A percentile compares a stretch with the other conserved stretches of the same genome.
These are phyloP conservation scores for Macrolepiota albuminosa DNA, from an alignment of 768 basidiomycete genomes.

Conservation along the genomic window DNA sequence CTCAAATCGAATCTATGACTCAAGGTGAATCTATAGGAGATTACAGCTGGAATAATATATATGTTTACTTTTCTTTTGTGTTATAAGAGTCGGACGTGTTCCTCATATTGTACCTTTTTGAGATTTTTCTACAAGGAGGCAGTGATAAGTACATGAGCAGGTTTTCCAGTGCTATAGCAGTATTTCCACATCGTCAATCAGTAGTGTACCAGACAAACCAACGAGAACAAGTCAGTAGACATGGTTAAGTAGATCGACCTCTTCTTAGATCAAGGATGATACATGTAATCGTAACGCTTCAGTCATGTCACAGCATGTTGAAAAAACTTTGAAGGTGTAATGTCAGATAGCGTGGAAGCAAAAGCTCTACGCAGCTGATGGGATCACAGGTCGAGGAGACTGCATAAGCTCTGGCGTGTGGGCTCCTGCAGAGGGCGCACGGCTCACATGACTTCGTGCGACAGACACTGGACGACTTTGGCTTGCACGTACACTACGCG, in stretches of 20 bases:
- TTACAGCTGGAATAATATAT: neutral
- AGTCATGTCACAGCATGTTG: neutral
- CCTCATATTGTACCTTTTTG: neutral
- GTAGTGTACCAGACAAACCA: neutral
- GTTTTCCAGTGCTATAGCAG: neutral
- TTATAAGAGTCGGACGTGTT: neutral
- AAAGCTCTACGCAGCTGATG: neutral
- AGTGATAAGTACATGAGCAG: neutral
- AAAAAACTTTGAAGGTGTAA: neutral
- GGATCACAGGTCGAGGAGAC: neutral
- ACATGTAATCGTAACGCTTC: neutral
- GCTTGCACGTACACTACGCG: neutral
- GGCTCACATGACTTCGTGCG: neutral
- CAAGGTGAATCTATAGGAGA: neutral
- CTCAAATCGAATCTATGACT: conserved; percentile 30
- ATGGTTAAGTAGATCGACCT: neutral
- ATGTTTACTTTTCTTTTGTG: neutral
- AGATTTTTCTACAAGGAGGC: too few relatives aligned
- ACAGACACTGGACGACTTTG: neutral
- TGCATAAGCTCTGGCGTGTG: neutral
- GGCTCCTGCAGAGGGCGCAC: neutral
- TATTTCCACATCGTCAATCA: neutral
- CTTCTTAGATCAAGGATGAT: too few relatives aligned
- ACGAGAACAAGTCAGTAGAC: neutral
- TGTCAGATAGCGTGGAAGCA: neutral